Evolutionary conservation across 306 rosid species (phyloP), one percentile per base, ranked within the genome.

Genomic region (Vigna angularis): DNA sequence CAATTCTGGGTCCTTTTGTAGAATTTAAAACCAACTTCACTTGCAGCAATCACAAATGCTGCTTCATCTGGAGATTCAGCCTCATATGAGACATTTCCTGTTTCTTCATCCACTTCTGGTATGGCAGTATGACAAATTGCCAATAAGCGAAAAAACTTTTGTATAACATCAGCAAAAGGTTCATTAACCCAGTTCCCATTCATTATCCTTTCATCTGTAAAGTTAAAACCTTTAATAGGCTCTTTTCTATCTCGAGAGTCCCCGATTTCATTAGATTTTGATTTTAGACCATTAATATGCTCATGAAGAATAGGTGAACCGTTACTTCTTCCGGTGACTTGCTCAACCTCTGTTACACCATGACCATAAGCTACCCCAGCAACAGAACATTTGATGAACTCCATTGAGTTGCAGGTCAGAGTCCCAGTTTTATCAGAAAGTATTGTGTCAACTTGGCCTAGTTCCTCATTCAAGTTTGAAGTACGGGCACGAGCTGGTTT

Each of bases 61-160:
- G 97, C 96, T 91, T 93, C 98, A 82, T 93, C 98, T 0, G 98
- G 98, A 50, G 98, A 93, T 84, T 93, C 98, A 74, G 98, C 98
- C 85, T 93, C 98, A 9, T 93, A 93, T 20, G 90, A 64, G 49
- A 90, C 77, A 50, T 85, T 87, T 61, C 92, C 90, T 0, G 86
- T 88, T 22, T 72, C 89, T 48, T 89, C 93, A 83, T 93, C 85
- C 61, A 90, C 86, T 82, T 91, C 97, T 4, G 98, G 98, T 66
- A 93, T 87, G 64, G 96, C 98, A 17, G 98, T 93, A 81, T 93
- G 98, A 82, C 98, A 93, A 36, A 89, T 74, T 22, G 98, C 93
- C 82, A 93, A 89, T 58, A 93, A 72, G 50, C 89, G 88, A 28
- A 93, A 84, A 87, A 93, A 93, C 1, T 79, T 84, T 83, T 80